Base-by-base conservation (phyloP, 2,329 filamentous ascomycete genomes). In the Alternaria angustiovoidea region DNA sequence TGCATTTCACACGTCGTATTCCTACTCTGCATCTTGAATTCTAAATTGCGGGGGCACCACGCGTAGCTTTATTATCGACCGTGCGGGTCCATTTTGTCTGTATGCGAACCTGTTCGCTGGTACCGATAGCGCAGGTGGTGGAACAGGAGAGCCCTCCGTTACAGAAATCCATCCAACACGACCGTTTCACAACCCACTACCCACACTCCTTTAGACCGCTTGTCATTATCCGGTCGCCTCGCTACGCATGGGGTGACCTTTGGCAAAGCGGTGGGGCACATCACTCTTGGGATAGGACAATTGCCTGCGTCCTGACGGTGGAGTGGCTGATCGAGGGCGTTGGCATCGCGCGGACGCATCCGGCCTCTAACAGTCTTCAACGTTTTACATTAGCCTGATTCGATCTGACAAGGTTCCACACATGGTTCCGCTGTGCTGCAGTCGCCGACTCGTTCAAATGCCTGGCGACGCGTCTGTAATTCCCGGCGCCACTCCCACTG, bases 361-460 rank as follows among this genome's bases (percentile, higher is more conserved):
- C 70, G 74, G 68, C 61, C 69, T 61, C 68, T 71, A 72, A 68
- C 67, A 63, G 57, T 64, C 63, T 65, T 56, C 68, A 73, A 75
- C 70, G 72, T 73, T 67, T 69, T 55, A 65, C 63, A 74, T 76
- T 76, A 77, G 75, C 74, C 75, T 75, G 65, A 67, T 75, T 72
- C 59, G 71, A 72, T 64, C 65, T 67, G 68, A 71, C 73, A 74
- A 70, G 66, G 69, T 68, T 68, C 65, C 69, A 69, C 66, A 59
- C 52, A 53, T 54, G 49, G 44, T 51, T 49, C 62, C 41, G 56
- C 59, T 61, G 57, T 51, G 62, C 51, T 61, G 52, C 39, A 59
- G 38, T 54, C 55, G 51, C 46, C 61, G 55, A 63, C 61, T 57
- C 54, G 44, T 52, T 47, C 52, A 54, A 54, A 61, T 58, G 56